Evolutionary conservation across 140 eudicot species (phyloP), one percentile per base, ranked within the genome.

Genomic region (Anethum foeniculum): DNA sequence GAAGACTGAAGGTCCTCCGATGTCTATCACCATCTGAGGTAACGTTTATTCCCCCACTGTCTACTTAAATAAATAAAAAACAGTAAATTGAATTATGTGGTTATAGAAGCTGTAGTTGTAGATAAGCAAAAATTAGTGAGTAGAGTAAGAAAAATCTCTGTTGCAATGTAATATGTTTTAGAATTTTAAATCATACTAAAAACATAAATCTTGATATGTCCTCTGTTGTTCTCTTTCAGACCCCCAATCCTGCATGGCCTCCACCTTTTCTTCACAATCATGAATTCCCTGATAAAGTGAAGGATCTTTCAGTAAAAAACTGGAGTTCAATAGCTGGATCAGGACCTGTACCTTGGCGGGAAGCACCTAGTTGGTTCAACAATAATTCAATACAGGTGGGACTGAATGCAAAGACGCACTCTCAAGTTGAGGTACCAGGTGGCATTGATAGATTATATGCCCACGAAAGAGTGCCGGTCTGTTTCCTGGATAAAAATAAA

Each of bases 181-280:
- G 16, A 28, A 28, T 28, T 32, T 9, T 64, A n/a, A 67, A 67
- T 9, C 34, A 28, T 28, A 32, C 23, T 74, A 4, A 41, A 74
- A 19, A 41, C 36, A 44, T 8, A 41, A n/a, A 74, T 74, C 21
- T 74, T 44, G n/a, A 44, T 23, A 43, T 74, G 19, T 44, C 19
- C 14, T 44, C 56, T 74, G 78, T n/a, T 43, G 15, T 16, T 76
- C 8, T 77, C 34, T 71, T 85, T 48, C 81, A 93, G 97, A 89
- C 96, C 79, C 98, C 97, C 27, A 91, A 93, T 91, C 98, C 95
- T 68, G 91, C 92, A 41, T 91, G 98, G 97, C 93, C 98, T 11
- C 90, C 90, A 41, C 82, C 95, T 84, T 85, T 90, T 60, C 86
- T 78, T 44, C 77, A 78, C 43, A 88, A 81, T 84, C 83, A 85